Evolutionary conservation across 352 stramenopile species (phyloP), one percentile per base, ranked within the genome.

Genomic region (Stramenopiles sp.): DNA sequence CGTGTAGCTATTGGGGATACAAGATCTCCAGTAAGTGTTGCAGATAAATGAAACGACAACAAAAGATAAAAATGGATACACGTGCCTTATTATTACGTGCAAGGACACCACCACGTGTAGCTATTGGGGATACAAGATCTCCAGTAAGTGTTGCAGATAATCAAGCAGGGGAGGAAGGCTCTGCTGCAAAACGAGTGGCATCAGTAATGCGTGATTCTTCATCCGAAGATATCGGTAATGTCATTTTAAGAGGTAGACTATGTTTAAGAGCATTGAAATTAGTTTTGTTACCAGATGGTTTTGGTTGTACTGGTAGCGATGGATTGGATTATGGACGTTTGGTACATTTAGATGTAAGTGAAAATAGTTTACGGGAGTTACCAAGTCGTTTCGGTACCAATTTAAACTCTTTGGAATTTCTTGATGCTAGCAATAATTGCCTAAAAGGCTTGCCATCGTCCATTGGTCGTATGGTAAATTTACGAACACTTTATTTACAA

Each of bases 151-250:
- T 27, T 23, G 20, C 27, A 27, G 53, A 69, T 27, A 69, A 69
- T 69, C 20, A 69, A 69, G 53, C 53, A 69, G 53, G 53, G 53
- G 53, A 69, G 53, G 53, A 69, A 69, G 53, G 53, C 53, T 69
- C 53, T 69, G 53, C 53, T 69, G 53, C 53, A 69, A 69, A 69
- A 27, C 53, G 53, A 23, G 53, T 69, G 27, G 53, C 53, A 69
- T 69, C 53, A 23, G 53, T 69, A 69, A 69, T 69, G 53, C 20
- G 53, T 20, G 53, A 69, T 69, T 20, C 27, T 69, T n/a, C n/a
- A n/a, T n/a, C n/a, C n/a, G 20, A 69, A 69, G 53, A 69, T 27
- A 69, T 69, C 20, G 53, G 53, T 69, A 69, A 69, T 69, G 53
- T 69, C 27, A 69, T 69, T 69, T 69, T 69, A 27, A 20, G 53